Percentiles rank a stretch among this genome's conserved stretches.
Evolutionary conservation across 106 monocot genomes (phyloP).

Genomic region (Dactylorhiza incarnata): DNA sequence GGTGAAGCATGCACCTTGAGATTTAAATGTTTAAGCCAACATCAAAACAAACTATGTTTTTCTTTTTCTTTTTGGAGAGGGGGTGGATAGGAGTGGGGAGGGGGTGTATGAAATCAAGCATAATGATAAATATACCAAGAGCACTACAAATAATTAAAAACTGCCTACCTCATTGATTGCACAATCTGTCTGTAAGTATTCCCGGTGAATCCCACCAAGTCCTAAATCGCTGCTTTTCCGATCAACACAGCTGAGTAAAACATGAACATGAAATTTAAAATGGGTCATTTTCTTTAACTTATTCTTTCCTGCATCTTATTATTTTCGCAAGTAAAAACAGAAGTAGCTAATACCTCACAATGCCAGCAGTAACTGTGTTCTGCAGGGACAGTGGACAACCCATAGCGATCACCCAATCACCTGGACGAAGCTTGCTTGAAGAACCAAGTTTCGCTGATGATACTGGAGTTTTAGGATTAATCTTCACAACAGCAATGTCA

Average conservation of each 20-base stretch:
- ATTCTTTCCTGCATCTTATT: not conserved
- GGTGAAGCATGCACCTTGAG: not conserved
- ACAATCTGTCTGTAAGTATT: conserved; percentile 91
- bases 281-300: not conserved
- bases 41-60: not conserved
- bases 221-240: conserved; percentile 86
- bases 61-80: not conserved
- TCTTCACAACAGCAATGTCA: conserved; percentile 88
- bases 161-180: conserved; percentile 65
- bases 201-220: conserved; percentile 64
- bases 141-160: not conserved
- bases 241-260: conserved; percentile 74
- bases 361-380: conserved; percentile 89
- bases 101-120: not conserved
- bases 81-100: not conserved
- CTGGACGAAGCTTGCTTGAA: conserved; percentile 63
- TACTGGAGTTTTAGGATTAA: conserved; percentile 66
- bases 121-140: not conserved
- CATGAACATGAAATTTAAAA: conserved; percentile 1
- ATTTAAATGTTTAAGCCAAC: not conserved
- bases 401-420: conserved; percentile 85
- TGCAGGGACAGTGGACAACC: conserved; percentile 87
- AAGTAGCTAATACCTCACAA: conserved; percentile 58
- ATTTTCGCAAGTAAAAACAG: too few species aligned
- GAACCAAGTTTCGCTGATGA: conserved; percentile 72